These are phyloP conservation scores for Rhypophila decipiens DNA, from an alignment of 495 filamentous ascomycete genomes.

Conservation along the genomic window DNA sequence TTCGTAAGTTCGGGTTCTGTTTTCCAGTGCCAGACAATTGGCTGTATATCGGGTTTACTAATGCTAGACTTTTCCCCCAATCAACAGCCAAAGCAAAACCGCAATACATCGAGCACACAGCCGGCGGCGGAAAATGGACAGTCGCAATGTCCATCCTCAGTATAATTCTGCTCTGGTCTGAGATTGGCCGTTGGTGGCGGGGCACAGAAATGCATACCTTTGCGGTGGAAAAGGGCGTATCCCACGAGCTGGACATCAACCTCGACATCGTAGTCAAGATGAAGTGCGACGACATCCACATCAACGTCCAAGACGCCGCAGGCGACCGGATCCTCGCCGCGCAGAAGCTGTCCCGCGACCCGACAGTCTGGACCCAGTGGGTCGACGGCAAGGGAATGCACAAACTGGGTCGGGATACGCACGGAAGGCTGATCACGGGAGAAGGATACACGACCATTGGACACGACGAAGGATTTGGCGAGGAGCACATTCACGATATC, in stretches of 20 bases:
- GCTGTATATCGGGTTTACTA: neutral
- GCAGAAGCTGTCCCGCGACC: conserved; percentile 63
- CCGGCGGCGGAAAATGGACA: conserved; percentile 90
- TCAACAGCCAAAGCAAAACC: conserved; percentile 83
- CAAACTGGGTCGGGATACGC: conserved; percentile 47
- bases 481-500: conserved; percentile 71
- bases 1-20: conserved; percentile 59
- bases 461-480: conserved; percentile 53
- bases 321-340: conserved; percentile 87
- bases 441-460: conserved; percentile 49
- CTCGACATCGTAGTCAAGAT: conserved; percentile 90
- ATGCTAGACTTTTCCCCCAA: conserved; percentile 20
- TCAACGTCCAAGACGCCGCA: conserved; percentile 96
- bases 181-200: conserved; percentile 74
- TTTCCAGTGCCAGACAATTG: neutral
- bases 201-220: conserved; percentile 84
- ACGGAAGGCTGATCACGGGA: conserved; percentile 43
- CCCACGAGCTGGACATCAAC: conserved; percentile 86
- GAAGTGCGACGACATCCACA: conserved; percentile 77
- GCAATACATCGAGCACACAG: conserved; percentile 76
- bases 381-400: conserved; percentile 65
- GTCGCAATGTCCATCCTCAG: conserved; percentile 69
- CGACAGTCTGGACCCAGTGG: conserved; percentile 78
- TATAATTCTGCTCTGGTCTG: conserved; percentile 63
- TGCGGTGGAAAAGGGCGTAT: conserved; percentile 87